Base-by-base conservation (phyloP, 2,329 filamentous ascomycete genomes). In the Sporothrix protearum region DNA sequence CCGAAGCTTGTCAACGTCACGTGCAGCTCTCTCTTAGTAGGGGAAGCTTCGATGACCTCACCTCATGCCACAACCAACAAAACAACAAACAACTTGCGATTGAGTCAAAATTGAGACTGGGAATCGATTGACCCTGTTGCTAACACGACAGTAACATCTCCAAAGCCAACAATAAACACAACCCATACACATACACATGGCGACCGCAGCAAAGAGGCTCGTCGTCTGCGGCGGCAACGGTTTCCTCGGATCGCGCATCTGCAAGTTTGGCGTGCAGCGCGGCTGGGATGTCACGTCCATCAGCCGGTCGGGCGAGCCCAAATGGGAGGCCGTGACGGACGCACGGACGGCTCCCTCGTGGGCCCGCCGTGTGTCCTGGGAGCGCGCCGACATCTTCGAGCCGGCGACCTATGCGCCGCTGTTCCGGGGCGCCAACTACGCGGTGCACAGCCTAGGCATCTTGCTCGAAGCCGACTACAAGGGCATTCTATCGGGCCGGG, bases 401-500 rank as follows among this genome's bases (percentile, higher is more conserved):
- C 95, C 96, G 0, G 83, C 87, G 0, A 92, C 92, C 22, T 99
- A 97, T 82, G 88, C 87, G 9, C 83, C 90, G 0, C 87, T 95
- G 64, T 88, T 99, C 73, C 87, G 88, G 75, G 88, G 87, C 71
- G 92, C 94, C 73, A 89, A 93, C 79, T 94, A 90, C 71, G 94
- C 98, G 33, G 91, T 99, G 63, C 96, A 99, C 85, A 93, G 87
- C 78, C 94, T 98, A 91, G 96, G 96, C 10, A 97, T 99, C 77
- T 86, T 99, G 22, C 88, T 99, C 10, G 96, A 99, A 83, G 94
- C 94, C 67, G 96, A 99, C 84, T 99, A 99, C 88, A 99, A 99
- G 82, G 92, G 92, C 76, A 91, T 97, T 19, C 80, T 99, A 33
- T 91, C 89, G 25, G 96, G 96, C 68, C 89, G 88, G 73, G 94